phyloP scores from a whole-genome alignment of 352 stramenopile genomes.

The Phytophthora sojae region DNA sequence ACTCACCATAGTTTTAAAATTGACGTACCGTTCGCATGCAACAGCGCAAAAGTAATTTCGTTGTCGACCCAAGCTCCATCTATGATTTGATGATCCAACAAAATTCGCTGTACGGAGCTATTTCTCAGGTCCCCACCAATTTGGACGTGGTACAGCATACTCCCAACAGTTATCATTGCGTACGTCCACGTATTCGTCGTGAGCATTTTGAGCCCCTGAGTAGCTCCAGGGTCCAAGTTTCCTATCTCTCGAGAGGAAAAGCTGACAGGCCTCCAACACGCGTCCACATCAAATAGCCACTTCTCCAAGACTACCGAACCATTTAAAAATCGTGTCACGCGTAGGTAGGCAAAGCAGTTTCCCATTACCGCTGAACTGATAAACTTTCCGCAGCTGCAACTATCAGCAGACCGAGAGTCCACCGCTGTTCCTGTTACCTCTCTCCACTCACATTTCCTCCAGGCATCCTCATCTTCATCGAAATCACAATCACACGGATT shows the following conservation, averaged over 20 bases:
- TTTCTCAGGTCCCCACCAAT: constrained; percentile 18
- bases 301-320: constrained; percentile 23
- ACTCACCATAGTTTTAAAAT: not conserved
- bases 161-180: constrained; percentile 7
- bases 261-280: constrained; percentile 16
- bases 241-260: constrained; percentile 15
- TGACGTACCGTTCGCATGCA: constrained; percentile 39
- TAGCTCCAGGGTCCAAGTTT: not conserved
- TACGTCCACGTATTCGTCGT: constrained; percentile 22
- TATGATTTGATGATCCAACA: constrained; percentile 23
- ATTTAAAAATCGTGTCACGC: not conserved
- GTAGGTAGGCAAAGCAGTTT: constrained; percentile 30
- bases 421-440: not conserved
- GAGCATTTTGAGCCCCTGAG: constrained; percentile 17
- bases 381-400: constrained; percentile 28
- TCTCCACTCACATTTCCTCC: constrained; percentile 9
- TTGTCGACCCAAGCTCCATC: constrained; percentile 25
- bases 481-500: constrained; percentile 6
- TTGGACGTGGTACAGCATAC: constrained; percentile 16
- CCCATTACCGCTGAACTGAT: constrained; percentile 25
- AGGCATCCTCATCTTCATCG: not conserved
- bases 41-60: constrained; percentile 30
- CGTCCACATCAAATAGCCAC: constrained; percentile 35
- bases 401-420: not conserved
- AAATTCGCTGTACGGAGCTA: constrained; percentile 12